Evolutionary conservation across 2,329 filamentous ascomycete species (phyloP), one percentile per base, ranked within the genome.

Genomic region (Microcera coccophila): DNA sequence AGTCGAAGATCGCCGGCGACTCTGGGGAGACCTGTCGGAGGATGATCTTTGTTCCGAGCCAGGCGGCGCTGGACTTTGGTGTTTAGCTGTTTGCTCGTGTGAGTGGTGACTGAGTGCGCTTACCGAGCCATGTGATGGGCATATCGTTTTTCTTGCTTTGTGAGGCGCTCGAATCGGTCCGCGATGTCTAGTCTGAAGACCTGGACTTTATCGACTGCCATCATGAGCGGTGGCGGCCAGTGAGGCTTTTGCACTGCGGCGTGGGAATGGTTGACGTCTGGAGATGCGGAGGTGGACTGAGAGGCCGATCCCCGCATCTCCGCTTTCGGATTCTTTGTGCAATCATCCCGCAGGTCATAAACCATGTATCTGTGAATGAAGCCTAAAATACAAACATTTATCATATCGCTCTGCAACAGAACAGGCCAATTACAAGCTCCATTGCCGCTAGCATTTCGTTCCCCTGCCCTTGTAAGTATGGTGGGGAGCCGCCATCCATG

Each of bases 11-110:
- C 2, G 63, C 62, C 38, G 71, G 64, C 0, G 74, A 75, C 56
- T 82, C 79, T 5, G 76, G 75, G 0, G 78, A 82, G 18, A 81
- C 73, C 54, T 83, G 79, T 26, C 73, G 72, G 5, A 81, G 59
- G 5, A 78, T 74, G 42, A 82, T 72, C 41, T 76, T 70, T 16
- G 73, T 71, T 12, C 79, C 78, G 47, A 67, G 62, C 59, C 78
- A 81, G 1, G 77, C 38, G 9, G 26, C 9, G 36, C 41, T 78
- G 46, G 44, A 48, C 21, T 12, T 21, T 16, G 17, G 20, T 17
- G 28, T 34, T 26, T 12, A 44, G 29, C 43, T 40, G 11, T 16
- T 31, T 41, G 31, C 18, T 31, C 28, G 36, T 8, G 28, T 32
- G 17, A 35, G n/a, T 1, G 21, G n/a, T 18, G 36, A 22, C 26